phyloP scores from a whole-genome alignment of 148 eudicot species.

The Dianthus caryophyllus region DNA sequence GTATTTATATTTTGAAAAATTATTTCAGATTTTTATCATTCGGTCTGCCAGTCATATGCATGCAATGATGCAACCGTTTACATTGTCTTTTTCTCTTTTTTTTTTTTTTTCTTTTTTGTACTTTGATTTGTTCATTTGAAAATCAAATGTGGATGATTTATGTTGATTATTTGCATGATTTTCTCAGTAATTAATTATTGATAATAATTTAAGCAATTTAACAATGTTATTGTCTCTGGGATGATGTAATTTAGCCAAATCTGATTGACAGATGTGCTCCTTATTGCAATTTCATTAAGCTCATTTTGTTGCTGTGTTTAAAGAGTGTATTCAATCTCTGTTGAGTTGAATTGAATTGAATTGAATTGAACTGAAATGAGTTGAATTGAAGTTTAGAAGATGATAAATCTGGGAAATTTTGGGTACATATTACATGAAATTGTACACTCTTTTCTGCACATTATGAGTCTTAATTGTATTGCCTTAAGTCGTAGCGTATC shows the following conservation, averaged over 20 bases:
- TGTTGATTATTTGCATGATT: neutral
- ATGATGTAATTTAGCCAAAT: slow-evolving; percentile 49
- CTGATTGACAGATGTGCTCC: slow-evolving; percentile 37
- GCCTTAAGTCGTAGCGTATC: slow-evolving; percentile 35
- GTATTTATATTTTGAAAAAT: no score
- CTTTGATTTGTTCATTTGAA: no score
- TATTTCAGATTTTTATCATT: no score
- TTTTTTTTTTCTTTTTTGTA: no score
- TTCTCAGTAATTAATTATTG: no score
- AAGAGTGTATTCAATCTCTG: neutral
- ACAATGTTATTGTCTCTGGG: slow-evolving; percentile 26
- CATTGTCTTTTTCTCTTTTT: no score
- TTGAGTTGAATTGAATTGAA: neutral
- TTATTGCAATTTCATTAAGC: slow-evolving; percentile 17
- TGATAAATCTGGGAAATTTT: no score
- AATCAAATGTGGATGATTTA: neutral
- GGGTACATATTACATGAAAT: neutral
- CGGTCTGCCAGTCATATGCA: no score
- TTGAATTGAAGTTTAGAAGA: neutral
- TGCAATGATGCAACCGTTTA: no score
- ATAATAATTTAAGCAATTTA: no score
- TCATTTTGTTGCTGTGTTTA: neutral
- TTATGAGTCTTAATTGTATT: slow-evolving; percentile 17
- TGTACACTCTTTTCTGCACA: slow-evolving; percentile 1
- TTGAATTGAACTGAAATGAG: neutral